Percentiles rank a stretch among this genome's conserved stretches.
Conservation (phyloP, 2,329 filamentous ascomycete species). For the Aspergillus fijiensis region DNA sequence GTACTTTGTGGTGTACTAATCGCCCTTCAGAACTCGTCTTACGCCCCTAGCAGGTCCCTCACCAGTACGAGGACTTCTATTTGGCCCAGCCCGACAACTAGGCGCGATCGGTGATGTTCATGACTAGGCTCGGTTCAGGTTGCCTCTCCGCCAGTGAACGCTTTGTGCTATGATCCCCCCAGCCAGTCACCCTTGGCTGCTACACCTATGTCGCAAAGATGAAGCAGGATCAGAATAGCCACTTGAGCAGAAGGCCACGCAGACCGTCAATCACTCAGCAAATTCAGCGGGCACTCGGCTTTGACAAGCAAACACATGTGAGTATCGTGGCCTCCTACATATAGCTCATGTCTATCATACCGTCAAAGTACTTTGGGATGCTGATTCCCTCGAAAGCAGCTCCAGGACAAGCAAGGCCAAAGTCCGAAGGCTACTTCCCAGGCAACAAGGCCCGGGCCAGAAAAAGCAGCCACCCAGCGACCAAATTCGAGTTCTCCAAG, state of each 20-base stretch:
- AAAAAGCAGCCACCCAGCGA: neutral
- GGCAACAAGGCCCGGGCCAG: neutral
- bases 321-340: conserved; percentile 5
- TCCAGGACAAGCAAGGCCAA: conserved; percentile 2
- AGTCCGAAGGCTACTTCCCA: neutral
- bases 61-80: neutral
- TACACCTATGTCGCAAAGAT: neutral
- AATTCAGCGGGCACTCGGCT: conserved; percentile 23
- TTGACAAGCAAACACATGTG: conserved; percentile 19
- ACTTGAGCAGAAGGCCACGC: conserved; percentile 15
- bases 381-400: conserved; percentile 7
- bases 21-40: neutral
- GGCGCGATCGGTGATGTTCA: neutral
- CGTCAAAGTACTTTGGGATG: neutral
- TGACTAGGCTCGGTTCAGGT: neutral
- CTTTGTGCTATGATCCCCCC: neutral
- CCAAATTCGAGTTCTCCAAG: neutral
- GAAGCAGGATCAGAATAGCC: conserved; percentile 9
- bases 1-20: neutral
- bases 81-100: neutral
- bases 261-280: conserved; percentile 25
- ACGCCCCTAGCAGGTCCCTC: neutral
- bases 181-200: neutral
- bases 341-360: neutral
- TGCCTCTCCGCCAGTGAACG: neutral